These are phyloP conservation scores for Phylloporus sp. DNA, from an alignment of 768 basidiomycete genomes.

Conservation along the genomic window DNA sequence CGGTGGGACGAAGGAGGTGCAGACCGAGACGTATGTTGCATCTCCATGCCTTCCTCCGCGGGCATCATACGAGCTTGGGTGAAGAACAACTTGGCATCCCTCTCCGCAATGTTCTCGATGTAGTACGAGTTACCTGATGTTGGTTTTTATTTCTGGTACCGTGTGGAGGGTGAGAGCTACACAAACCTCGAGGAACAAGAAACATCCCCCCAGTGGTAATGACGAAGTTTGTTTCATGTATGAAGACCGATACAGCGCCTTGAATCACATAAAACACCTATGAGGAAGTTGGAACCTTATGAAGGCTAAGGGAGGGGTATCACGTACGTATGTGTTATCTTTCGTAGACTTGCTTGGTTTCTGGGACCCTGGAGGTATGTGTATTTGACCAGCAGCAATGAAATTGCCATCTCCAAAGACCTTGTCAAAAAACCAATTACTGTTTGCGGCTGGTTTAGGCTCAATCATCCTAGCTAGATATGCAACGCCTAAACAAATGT, in stretches of 20 bases:
- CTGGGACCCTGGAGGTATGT: slow-evolving; percentile 70
- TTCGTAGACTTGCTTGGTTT: slow-evolving; percentile 88
- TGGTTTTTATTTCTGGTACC: neutral
- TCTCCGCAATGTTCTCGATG: slow-evolving; percentile 81
- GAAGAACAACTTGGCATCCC: slow-evolving; percentile 85
- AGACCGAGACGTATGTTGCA: slow-evolving; percentile 27
- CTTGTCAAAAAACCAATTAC: slow-evolving; percentile 83
- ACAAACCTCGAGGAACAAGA: slow-evolving; percentile 81
- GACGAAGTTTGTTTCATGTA: slow-evolving; percentile 76
- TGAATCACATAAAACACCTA: slow-evolving; percentile 80
- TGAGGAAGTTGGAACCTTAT: neutral
- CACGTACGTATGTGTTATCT: slow-evolving; percentile 88
- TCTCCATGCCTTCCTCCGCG: slow-evolving; percentile 24
- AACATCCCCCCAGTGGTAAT: slow-evolving; percentile 84
- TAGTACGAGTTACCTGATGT: slow-evolving; percentile 80
- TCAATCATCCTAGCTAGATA: slow-evolving; percentile 68
- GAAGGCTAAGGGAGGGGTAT: neutral
- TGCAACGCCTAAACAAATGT: slow-evolving; percentile 59
- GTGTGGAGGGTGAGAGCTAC: neutral
- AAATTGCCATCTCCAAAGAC: slow-evolving; percentile 89
- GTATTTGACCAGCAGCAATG: slow-evolving; percentile 85
- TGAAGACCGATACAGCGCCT: slow-evolving; percentile 82
- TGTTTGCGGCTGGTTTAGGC: slow-evolving; percentile 56
- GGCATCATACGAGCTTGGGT: slow-evolving; percentile 71
- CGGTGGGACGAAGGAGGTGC: slow-evolving; percentile 29